These are phyloP conservation scores for Knoxia roxburghii DNA, from an alignment of 257 asterid species.

Conservation along the genomic window DNA sequence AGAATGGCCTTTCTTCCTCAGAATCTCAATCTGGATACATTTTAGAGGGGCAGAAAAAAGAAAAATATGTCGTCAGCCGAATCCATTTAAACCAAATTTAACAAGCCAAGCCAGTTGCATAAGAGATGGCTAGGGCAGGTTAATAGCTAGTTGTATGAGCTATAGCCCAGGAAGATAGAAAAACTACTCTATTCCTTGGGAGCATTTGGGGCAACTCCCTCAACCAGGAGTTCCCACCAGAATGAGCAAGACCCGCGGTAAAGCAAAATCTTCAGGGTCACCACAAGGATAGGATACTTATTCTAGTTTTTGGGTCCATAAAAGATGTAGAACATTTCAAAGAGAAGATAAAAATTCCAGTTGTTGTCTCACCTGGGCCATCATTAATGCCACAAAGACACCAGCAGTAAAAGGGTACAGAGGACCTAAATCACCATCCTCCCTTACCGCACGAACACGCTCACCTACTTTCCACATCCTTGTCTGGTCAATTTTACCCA, in stretches of 20 bases:
- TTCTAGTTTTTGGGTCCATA: not conserved
- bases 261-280: no score
- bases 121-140: not conserved
- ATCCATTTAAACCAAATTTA: not conserved
- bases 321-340: not conserved
- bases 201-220: no score
- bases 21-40: slow-evolving; percentile 60
- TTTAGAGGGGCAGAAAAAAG: not conserved
- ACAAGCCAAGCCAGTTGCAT: not conserved
- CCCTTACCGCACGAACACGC: slow-evolving; percentile 61
- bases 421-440: slow-evolving; percentile 83
- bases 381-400: slow-evolving; percentile 78
- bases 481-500: slow-evolving; percentile 93
- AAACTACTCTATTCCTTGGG: no score
- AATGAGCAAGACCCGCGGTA: no score
- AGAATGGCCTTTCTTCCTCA: slow-evolving; percentile 95
- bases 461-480: slow-evolving; percentile 95
- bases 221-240: no score
- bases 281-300: not conserved
- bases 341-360: not conserved
- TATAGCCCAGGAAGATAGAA: no score
- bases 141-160: no score
- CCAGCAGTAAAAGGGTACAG: slow-evolving; percentile 92
- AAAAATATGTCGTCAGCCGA: not conserved
- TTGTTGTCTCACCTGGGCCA: slow-evolving; percentile 19